Conservation (phyloP, 202 grass and related monocot genomes). For the Zizania palustris region DNA sequence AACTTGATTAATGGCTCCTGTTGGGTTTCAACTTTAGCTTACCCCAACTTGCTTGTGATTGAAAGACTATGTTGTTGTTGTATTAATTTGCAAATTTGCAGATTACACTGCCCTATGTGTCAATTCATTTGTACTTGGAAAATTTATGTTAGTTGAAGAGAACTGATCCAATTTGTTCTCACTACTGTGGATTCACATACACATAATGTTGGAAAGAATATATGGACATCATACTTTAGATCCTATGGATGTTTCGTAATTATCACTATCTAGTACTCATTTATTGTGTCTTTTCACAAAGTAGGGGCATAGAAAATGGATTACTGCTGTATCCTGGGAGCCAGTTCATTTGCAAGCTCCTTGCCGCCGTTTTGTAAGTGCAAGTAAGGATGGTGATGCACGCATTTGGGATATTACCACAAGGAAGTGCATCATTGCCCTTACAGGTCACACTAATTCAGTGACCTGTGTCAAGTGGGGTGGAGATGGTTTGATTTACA, state of each 20-base stretch:
- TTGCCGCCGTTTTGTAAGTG: slow-evolving; percentile 86
- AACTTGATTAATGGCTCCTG: no score
- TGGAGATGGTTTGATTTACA: slow-evolving; percentile 92
- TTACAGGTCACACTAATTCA: slow-evolving; percentile 85
- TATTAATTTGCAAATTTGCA: neutral
- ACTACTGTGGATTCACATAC: neutral
- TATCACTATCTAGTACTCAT: neutral
- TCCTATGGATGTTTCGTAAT: slow-evolving; percentile 9
- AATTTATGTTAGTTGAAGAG: slow-evolving; percentile 11
- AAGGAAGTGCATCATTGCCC: slow-evolving; percentile 81
- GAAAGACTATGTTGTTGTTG: no score
- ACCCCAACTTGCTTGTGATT: no score
- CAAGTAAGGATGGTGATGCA: slow-evolving; percentile 98
- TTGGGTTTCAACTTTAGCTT: no score
- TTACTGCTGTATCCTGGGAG: slow-evolving; percentile 95
- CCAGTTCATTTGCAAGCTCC: slow-evolving; percentile 91
- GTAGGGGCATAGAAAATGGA: slow-evolving; percentile 97
- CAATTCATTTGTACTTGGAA: neutral
- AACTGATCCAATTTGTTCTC: slow-evolving; percentile 16
- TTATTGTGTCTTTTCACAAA: slow-evolving; percentile 21
- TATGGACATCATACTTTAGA: neutral
- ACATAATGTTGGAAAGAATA: slow-evolving; percentile 22
- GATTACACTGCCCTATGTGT: neutral
- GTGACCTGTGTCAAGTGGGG: slow-evolving; percentile 99
- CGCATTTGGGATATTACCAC: slow-evolving; percentile 82